Evolutionary conservation across 305 asterid genomes (phyloP).

Genomic region (Striga hermonthica): DNA sequence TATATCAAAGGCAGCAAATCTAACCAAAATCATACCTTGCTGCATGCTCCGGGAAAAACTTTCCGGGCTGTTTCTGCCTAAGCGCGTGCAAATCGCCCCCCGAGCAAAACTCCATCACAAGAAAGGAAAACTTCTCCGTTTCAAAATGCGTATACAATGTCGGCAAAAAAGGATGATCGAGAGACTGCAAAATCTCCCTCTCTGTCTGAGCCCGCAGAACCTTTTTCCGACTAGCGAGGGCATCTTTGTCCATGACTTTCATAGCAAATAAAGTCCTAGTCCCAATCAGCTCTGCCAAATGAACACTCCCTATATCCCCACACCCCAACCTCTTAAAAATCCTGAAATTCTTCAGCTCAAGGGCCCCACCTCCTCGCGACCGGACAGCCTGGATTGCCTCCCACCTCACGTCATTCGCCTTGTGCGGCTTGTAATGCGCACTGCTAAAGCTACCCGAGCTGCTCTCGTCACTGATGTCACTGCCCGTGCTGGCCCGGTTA

Average conservation of each 20-base stretch:
- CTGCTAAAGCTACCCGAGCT: slow-evolving; percentile 57
- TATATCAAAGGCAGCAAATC: background rate
- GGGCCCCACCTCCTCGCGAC: slow-evolving; percentile 39
- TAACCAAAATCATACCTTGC: slow-evolving; percentile 40
- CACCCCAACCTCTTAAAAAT: slow-evolving; percentile 55
- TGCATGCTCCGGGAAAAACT: slow-evolving; percentile 56
- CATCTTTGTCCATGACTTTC: slow-evolving; percentile 60
- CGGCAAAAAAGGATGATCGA: slow-evolving; percentile 60
- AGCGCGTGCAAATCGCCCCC: slow-evolving; percentile 60
- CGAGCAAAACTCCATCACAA: slow-evolving; percentile 58
- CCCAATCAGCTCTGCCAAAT: slow-evolving; percentile 54
- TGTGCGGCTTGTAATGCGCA: slow-evolving; percentile 57
- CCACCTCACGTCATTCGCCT: slow-evolving; percentile 57
- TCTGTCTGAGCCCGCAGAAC: slow-evolving; percentile 53
- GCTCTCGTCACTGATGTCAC: slow-evolving; percentile 66
- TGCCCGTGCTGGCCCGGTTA: slow-evolving; percentile 65
- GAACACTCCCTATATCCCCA: slow-evolving; percentile 60
- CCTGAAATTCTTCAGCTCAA: slow-evolving; percentile 55
- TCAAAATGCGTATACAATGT: slow-evolving; percentile 53
- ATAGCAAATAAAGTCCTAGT: slow-evolving; percentile 52
- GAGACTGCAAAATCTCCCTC: slow-evolving; percentile 48
- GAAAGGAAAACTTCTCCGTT: slow-evolving; percentile 47
- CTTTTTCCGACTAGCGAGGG: slow-evolving; percentile 47
- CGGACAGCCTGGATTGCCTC: slow-evolving; percentile 57
- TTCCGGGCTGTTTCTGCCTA: slow-evolving; percentile 55